Evolutionary conservation across 2,329 filamentous ascomycete species (phyloP).

Genomic region (Hymenoscyphus infarciens): DNA sequence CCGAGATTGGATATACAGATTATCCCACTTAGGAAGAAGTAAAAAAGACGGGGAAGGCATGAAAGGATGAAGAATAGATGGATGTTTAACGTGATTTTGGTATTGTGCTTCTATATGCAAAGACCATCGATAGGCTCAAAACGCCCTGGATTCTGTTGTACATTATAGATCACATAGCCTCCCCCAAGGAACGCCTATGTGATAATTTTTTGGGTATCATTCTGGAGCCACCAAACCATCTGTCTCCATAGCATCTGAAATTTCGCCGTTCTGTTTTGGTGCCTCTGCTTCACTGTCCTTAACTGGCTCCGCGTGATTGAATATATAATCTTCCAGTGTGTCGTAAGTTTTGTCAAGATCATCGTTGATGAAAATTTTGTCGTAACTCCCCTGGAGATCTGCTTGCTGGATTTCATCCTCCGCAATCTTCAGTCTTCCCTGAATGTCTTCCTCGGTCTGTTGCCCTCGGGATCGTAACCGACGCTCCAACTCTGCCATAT

Average conservation of each 20-base stretch:
- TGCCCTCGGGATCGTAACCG: slow-evolving; percentile 43
- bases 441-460: slow-evolving; percentile 46
- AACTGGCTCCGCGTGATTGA: slow-evolving; percentile 30
- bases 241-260: background rate
- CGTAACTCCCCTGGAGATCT: slow-evolving; percentile 45
- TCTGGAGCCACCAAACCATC: background rate
- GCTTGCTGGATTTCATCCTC: slow-evolving; percentile 43
- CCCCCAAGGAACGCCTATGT: too few relatives aligned
- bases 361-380: slow-evolving; percentile 50
- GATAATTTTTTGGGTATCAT: background rate
- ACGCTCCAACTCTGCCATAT: slow-evolving; percentile 37
- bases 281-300: slow-evolving; percentile 12
- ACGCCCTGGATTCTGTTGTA: slow-evolving; percentile 9
- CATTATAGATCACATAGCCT: slow-evolving; percentile 3
- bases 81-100: background rate
- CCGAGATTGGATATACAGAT: slow-evolving; percentile 37
- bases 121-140: background rate
- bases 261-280: slow-evolving; percentile 5
- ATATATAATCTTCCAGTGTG: slow-evolving; percentile 48
- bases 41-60: slow-evolving; percentile 12
- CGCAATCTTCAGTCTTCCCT: slow-evolving; percentile 42
- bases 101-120: slow-evolving; percentile 12
- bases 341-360: slow-evolving; percentile 48
- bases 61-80: background rate
- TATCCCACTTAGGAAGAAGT: slow-evolving; percentile 33